A percentile compares a stretch with the other conserved stretches of the same genome.
Evolutionary conservation across 768 basidiomycete species (phyloP).

Genomic region (Hygrocybe punicea): DNA sequence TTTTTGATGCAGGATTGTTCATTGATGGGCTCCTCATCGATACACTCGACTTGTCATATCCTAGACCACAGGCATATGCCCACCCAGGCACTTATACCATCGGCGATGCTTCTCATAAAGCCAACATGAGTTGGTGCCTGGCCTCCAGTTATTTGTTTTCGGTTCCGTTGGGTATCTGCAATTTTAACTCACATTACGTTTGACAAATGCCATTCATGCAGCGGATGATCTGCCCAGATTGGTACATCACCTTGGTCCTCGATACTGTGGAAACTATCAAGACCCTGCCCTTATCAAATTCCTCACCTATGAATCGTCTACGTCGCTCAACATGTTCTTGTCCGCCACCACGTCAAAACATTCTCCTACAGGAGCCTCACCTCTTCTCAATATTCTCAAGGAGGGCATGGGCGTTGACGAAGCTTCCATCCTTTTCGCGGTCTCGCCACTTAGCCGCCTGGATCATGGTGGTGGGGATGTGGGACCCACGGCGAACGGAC

Average conservation of each 20-base stretch:
- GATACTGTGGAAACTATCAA: constrained; percentile 74
- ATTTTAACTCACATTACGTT: not conserved
- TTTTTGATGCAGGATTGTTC: constrained; percentile 55
- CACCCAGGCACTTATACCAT: constrained; percentile 46
- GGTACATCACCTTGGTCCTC: constrained; percentile 78
- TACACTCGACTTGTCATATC: constrained; percentile 61
- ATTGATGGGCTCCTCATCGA: constrained; percentile 69
- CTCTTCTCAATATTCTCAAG: constrained; percentile 40
- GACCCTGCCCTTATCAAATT: constrained; percentile 66
- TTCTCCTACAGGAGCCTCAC: constrained; percentile 19
- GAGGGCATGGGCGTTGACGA: constrained; percentile 41
- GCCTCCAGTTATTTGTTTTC: constrained; percentile 63
- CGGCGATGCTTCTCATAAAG: constrained; percentile 48
- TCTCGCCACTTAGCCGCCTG: constrained; percentile 29
- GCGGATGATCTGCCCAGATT: constrained; percentile 71
- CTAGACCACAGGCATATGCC: constrained; percentile 43
- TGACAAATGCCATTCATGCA: constrained; percentile 20
- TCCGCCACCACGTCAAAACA: constrained; percentile 42
- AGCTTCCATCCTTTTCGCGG: constrained; percentile 39
- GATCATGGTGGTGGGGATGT: not conserved
- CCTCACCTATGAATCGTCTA: constrained; percentile 80
- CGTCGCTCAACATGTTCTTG: constrained; percentile 78
- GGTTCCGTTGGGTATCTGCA: constrained; percentile 49
- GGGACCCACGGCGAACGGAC: not conserved
- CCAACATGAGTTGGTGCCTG: constrained; percentile 62